Conservation (phyloP, 1,284 basidiomycete genomes). For the Sphagnurus paluster region DNA sequence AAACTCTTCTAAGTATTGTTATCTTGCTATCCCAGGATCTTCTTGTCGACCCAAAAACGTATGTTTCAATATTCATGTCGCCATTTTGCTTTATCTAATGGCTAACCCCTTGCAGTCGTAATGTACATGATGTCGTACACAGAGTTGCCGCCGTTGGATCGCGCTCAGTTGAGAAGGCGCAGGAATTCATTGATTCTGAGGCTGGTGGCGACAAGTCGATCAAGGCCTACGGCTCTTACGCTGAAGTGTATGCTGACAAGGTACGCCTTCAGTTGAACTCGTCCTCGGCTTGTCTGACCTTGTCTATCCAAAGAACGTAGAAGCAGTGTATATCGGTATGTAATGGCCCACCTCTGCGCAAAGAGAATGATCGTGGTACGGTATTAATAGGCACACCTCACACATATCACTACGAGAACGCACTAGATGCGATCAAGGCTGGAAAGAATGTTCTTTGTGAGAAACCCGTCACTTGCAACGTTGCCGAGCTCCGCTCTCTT, state of each 20-base stretch:
- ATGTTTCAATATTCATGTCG: slow-evolving; percentile 3
- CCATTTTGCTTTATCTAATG: not conserved
- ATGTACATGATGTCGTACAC: slow-evolving; percentile 74
- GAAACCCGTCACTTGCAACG: slow-evolving; percentile 74
- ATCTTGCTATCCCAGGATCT: slow-evolving; percentile 38
- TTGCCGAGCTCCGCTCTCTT: slow-evolving; percentile 66
- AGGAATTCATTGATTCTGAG: slow-evolving; percentile 64
- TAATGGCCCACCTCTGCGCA: slow-evolving; percentile 9
- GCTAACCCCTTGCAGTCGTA: slow-evolving; percentile 47
- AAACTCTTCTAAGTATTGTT: not conserved
- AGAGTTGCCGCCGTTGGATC: slow-evolving; percentile 82
- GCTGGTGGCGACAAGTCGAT: slow-evolving; percentile 50
- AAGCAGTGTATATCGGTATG: slow-evolving; percentile 78
- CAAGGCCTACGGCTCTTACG: slow-evolving; percentile 78
- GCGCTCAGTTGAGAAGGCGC: slow-evolving; percentile 67
- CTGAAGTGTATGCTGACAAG: slow-evolving; percentile 72
- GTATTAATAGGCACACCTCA: slow-evolving; percentile 74
- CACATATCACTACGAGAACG: slow-evolving; percentile 80
- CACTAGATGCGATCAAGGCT: slow-evolving; percentile 73
- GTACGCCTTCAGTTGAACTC: too few species aligned
- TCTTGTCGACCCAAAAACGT: slow-evolving; percentile 46
- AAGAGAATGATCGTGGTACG: not conserved
- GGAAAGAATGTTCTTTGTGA: slow-evolving; percentile 89
- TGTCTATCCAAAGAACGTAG: slow-evolving; percentile 57
- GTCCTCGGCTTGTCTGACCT: too few species aligned